Conservation (phyloP, 192 early-diverging fungal species). For the Allomyces macrogynus region DNA sequence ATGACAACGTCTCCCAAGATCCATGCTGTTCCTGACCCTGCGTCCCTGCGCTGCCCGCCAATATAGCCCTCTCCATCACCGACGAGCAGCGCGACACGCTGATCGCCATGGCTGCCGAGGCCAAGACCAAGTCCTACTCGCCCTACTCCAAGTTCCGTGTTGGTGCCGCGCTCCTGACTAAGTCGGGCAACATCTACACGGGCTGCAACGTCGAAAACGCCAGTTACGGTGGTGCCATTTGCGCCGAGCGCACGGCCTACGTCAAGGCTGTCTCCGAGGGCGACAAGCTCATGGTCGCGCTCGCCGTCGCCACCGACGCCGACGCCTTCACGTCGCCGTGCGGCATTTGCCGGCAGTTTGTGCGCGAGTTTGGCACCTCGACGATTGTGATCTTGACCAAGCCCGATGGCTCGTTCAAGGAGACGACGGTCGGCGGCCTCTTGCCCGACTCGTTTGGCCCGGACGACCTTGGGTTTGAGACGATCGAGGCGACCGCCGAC, state of each 20-base stretch:
- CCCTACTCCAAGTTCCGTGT: slow-evolving; percentile 1
- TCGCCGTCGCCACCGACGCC: slow-evolving; percentile 22
- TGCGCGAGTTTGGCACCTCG: slow-evolving; percentile 29
- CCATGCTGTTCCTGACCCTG: too few species aligned
- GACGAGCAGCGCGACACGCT: not conserved
- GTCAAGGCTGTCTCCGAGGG: slow-evolving; percentile 37
- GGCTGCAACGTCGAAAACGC: slow-evolving; percentile 42
- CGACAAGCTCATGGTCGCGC: slow-evolving; percentile 17
- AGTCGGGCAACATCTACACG: not conserved
- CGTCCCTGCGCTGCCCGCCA: too few species aligned
- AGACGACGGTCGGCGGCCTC: not conserved
- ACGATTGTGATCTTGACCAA: slow-evolving; percentile 5
- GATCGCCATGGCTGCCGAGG: not conserved
- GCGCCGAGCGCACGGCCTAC: slow-evolving; percentile 34
- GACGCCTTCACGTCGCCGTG: slow-evolving; percentile 26
- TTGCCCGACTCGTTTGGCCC: not conserved
- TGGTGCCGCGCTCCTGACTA: not conserved
- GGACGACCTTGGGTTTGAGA: not conserved
- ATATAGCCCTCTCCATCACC: not conserved
- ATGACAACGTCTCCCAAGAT: too few species aligned
- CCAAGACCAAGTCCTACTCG: not conserved
- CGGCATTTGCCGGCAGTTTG: slow-evolving; percentile 35
- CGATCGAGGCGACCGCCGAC: too few species aligned
- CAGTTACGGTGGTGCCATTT: slow-evolving; percentile 24
- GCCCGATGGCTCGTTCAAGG: not conserved